Conservation (phyloP, 345 rosid genomes). For the Noccaea bulbosa region DNA sequence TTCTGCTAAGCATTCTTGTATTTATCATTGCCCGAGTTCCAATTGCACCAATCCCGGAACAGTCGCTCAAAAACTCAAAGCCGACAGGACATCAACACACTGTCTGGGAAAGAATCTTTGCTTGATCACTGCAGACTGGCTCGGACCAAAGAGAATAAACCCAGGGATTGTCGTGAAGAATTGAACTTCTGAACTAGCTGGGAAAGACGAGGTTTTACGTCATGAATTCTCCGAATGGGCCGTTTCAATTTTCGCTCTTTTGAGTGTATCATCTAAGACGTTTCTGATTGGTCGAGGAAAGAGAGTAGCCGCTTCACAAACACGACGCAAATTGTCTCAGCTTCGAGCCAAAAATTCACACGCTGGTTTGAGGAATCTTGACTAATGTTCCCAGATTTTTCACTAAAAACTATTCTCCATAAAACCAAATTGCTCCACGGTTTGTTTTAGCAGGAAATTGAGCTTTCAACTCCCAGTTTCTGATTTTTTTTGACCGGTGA, state of each 20-base stretch:
- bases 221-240: not conserved
- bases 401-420: not conserved
- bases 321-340: not conserved
- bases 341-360: not conserved
- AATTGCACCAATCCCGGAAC: not conserved
- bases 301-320: not conserved
- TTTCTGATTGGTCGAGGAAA: conserved; percentile 18
- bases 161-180: conserved; percentile 1
- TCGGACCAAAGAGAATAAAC: not conserved
- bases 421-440: not conserved
- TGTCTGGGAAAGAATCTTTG: not conserved
- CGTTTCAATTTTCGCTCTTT: not conserved
- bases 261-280: not conserved
- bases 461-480: not conserved
- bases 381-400: not conserved
- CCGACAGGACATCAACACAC: not conserved
- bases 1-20: not conserved
- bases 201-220: conserved; percentile 10
- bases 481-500: conserved; percentile 4
- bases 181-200: conserved; percentile 1
- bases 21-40: not conserved
- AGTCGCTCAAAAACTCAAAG: not conserved
- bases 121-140: conserved; percentile 18
- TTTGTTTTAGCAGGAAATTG: conserved; percentile 1
- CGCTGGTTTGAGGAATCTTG: not conserved